phyloP scores from a whole-genome alignment of 306 rosid genomes.

The Cicer yamashitae region DNA sequence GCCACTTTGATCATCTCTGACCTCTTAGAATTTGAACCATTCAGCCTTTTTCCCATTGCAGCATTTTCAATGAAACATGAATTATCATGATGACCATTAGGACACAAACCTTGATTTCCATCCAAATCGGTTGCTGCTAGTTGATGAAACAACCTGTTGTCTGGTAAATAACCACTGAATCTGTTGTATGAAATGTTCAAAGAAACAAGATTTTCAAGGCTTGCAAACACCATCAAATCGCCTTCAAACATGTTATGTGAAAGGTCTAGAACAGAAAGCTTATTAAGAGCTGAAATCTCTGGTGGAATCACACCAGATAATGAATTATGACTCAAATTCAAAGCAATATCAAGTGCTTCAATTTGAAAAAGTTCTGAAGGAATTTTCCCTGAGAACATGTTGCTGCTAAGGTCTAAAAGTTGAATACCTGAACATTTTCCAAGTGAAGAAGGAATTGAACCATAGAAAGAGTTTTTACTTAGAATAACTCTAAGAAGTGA shows the following conservation, averaged over 20 bases:
- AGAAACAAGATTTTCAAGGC: conserved; percentile 79
- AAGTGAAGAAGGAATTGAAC: conserved; percentile 69
- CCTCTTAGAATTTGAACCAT: conserved; percentile 44
- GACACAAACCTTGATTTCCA: conserved; percentile 79
- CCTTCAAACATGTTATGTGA: conserved; percentile 81
- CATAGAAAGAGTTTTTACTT: conserved; percentile 62
- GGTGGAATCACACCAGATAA: conserved; percentile 69
- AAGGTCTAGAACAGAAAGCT: conserved; percentile 76
- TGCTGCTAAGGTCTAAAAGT: conserved; percentile 76
- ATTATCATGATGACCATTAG: conserved; percentile 51
- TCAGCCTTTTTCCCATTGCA: conserved; percentile 43
- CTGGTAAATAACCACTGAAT: conserved; percentile 78
- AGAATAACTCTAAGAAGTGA: conserved; percentile 71
- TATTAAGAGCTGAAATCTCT: conserved; percentile 67
- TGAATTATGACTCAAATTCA: conserved; percentile 74
- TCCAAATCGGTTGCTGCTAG: conserved; percentile 61
- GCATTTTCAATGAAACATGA: conserved; percentile 64
- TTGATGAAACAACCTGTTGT: conserved; percentile 75
- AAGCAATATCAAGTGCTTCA: conserved; percentile 77
- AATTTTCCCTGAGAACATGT: conserved; percentile 68
- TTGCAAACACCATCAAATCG: conserved; percentile 62
- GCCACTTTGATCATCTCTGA: conserved; percentile 60
- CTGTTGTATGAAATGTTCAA: conserved; percentile 81
- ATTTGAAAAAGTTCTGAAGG: conserved; percentile 68
- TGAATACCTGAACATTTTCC: conserved; percentile 75